Evolutionary conservation across 1,284 basidiomycete genomes (phyloP), one percentile per base, ranked within the genome.

Genomic region (Cryptococcus deneoformans): DNA sequence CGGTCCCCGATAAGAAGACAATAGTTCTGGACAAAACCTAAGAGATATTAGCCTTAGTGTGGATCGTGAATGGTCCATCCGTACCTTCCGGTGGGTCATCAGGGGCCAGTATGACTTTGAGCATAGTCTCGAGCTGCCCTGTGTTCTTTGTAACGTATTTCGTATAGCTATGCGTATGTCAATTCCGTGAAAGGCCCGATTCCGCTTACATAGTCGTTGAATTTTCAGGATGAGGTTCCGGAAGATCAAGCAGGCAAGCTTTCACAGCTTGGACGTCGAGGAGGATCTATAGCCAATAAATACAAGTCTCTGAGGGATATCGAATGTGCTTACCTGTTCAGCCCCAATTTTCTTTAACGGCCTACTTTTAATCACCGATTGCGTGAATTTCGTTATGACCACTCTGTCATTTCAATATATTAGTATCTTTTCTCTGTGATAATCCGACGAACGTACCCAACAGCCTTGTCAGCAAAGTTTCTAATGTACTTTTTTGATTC

Each of bases 21-120:
- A 70, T 97, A 96, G 70, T 95, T 95, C 56, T 93, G 82, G 57
- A 97, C 91, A 71, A 97, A 97, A 3, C 89, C 91, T 75, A 93
- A 0, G 11, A 55, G 2, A 50, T 54, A 52, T 67, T 50, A 63
- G 53, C 50, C 43, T 56, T 12, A 29, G 20, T 46, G 24, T 34
- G 11, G 12, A 57, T 42, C 12, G 36, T 29, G n/a, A 48, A 7
- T 14, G 38, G 6, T 29, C n/a, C 16, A 39, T n/a, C n/a, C 34
- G 44, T 37, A 63, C 61, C 62, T 55, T 64, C 62, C 12, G 62
- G 59, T 9, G 58, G 55, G 45, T 61, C 48, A 60, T 87, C 88
- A 1, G 92, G 92, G 0, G 91, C 92, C 24, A 96, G 86, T 59
- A 97, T 89, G 56, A 95, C 91, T 76, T 98, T 96, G 59, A 98